Evolutionary conservation across 768 basidiomycete species (phyloP), one percentile per base, ranked within the genome.

Genomic region (Punctularia strigosozonata): DNA sequence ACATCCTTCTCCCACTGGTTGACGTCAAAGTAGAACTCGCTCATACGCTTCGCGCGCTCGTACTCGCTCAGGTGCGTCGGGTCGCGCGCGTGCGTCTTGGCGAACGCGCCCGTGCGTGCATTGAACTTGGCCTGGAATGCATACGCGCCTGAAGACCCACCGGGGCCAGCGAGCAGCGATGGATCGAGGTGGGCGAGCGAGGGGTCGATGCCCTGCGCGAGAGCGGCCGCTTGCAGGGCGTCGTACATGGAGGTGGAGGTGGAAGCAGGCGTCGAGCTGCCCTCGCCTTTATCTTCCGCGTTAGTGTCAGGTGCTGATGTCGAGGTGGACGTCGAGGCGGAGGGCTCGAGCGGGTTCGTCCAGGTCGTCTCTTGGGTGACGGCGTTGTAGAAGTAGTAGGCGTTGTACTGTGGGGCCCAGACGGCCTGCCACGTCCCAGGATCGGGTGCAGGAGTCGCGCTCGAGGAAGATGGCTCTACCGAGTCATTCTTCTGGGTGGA

Each of bases 351-450:
- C 7, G 86, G 86, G 50, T 89, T 89, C 21, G 63, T 61, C 87
- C 87, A 89, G 2, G 86, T 89, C 14, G 86, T 89, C 61, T 88
- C 75, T 38, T 78, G 66, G 0, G 86, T 87, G 43, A 61, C 56
- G 7, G 74, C 41, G 58, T 88, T 90, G 68, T 69, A 83, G 64
- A 88, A 90, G 57, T 90, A 90, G 60, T 90, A 90, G 7, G 82
- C 68, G 56, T 73, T 81, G 62, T 84, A 75, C 44, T 77, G 66
- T 1, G 83, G 73, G 1, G 85, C 77, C 60, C 69, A 89, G 22
- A 90, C 69, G 25, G 86, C 86, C 56, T 88, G 87, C 86, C 87
- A 89, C 15, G 26, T 28, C 15, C 10, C 26, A 28, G 26, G 26
- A 8, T 8, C 26, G 10, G 26, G 26, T 28, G 26, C 26, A 15